These are phyloP conservation scores for Tremellales sp. DNA, from an alignment of 1,284 basidiomycete species.

Conservation along the genomic window DNA sequence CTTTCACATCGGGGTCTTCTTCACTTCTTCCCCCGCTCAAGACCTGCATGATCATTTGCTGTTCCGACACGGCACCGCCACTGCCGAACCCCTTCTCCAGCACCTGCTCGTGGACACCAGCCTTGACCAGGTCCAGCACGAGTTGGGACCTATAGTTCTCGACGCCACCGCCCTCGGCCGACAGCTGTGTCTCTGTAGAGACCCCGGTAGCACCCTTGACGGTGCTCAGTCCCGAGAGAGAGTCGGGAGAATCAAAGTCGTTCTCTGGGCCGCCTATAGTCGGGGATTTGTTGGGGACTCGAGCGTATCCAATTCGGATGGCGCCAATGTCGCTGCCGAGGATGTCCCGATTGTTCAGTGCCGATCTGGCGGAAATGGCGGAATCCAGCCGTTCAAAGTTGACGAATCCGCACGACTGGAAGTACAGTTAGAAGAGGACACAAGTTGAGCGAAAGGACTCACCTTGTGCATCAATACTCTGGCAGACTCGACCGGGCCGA, in stretches of 20 bases:
- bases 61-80: constrained; percentile 69
- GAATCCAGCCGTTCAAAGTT: constrained; percentile 98
- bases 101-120: constrained; percentile 65
- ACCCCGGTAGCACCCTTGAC: constrained; percentile 77
- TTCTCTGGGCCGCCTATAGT: constrained; percentile 34
- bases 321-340: constrained; percentile 92
- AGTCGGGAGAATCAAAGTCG: constrained; percentile 37
- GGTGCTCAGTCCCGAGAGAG: constrained; percentile 58
- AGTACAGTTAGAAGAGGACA: constrained; percentile 1
- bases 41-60: constrained; percentile 94
- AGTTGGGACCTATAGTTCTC: constrained; percentile 93
- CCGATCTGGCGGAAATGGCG: constrained; percentile 88
- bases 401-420: constrained; percentile 55
- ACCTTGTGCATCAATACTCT: constrained; percentile 92
- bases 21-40: constrained; percentile 71
- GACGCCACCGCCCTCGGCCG: constrained; percentile 67
- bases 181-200: constrained; percentile 82
- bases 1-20: constrained; percentile 74
- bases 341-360: constrained; percentile 90
- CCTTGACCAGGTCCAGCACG: constrained; percentile 80
- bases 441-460: constrained; percentile 53
- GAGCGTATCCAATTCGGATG: constrained; percentile 93
- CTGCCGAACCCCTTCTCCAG: constrained; percentile 41
- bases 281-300: constrained; percentile 75
- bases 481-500: constrained; percentile 94